Evolutionary conservation across 2,329 filamentous ascomycete genomes (phyloP).

Genomic region (Alternaria ventricosa): DNA sequence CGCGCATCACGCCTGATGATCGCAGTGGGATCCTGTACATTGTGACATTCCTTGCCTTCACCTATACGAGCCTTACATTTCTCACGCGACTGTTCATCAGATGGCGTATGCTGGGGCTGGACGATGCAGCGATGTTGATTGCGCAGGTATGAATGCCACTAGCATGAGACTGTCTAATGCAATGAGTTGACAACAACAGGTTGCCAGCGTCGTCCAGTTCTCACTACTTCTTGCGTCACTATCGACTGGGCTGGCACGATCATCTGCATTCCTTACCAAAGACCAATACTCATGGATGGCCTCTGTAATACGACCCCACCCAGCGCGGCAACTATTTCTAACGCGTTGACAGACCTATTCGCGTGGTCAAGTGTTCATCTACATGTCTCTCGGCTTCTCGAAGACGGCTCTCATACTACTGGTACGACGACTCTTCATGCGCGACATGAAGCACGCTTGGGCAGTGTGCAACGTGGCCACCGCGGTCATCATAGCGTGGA

Average conservation of each 20-base stretch:
- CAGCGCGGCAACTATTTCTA: neutral
- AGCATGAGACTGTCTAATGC: neutral
- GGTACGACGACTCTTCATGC: constrained; percentile 35
- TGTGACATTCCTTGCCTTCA: constrained; percentile 30
- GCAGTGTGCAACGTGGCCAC: constrained; percentile 29
- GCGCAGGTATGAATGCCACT: constrained; percentile 26
- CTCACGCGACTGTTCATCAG: constrained; percentile 33
- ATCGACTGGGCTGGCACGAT: constrained; percentile 31
- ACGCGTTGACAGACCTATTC: neutral
- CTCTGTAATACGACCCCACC: constrained; percentile 12
- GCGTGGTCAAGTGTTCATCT: constrained; percentile 26
- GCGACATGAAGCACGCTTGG: constrained; percentile 33
- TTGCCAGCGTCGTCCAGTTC: constrained; percentile 19
- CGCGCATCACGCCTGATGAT: constrained; percentile 30
- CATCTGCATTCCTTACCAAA: constrained; percentile 20
- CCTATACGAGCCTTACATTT: constrained; percentile 32
- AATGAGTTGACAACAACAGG: neutral
- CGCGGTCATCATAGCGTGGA: constrained; percentile 26
- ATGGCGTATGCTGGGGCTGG: constrained; percentile 33
- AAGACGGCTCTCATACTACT: constrained; percentile 37
- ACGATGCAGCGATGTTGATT: constrained; percentile 29
- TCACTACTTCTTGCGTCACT: constrained; percentile 25
- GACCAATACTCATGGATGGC: constrained; percentile 27
- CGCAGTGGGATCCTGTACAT: constrained; percentile 36
- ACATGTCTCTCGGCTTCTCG: constrained; percentile 33